phyloP scores from a whole-genome alignment of 495 filamentous ascomycete genomes.

The Lasiosphaeria hispida region DNA sequence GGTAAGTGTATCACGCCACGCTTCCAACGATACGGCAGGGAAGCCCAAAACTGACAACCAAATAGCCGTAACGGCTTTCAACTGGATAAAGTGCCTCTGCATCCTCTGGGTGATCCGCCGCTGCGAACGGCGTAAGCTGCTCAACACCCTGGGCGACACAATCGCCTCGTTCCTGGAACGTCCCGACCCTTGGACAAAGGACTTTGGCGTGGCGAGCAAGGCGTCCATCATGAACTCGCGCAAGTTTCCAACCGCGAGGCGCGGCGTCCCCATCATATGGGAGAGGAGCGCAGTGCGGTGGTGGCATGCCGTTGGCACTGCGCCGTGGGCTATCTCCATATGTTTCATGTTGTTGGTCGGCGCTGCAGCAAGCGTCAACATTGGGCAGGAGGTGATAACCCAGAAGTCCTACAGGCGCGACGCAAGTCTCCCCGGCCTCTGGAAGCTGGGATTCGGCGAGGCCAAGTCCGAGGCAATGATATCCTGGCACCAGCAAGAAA shows the following conservation, averaged over 20 bases:
- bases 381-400: not conserved
- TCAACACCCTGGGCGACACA: not conserved
- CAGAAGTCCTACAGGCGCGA: not conserved
- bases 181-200: not conserved
- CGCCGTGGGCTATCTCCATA: not conserved
- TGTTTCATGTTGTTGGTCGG: not conserved
- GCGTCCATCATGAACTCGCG: not conserved
- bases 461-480: not conserved
- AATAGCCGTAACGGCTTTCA: conserved; percentile 1
- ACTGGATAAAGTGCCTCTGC: not conserved
- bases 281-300: not conserved
- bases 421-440: not conserved
- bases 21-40: not conserved
- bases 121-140: not conserved
- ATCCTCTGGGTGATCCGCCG: conserved; percentile 4
- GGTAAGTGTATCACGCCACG: not conserved
- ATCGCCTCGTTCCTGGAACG: not conserved
- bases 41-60: not conserved
- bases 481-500: not conserved
- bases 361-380: not conserved
- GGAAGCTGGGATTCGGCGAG: not conserved
- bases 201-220: conserved; percentile 1
- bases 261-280: not conserved
- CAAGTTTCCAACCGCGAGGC: not conserved
- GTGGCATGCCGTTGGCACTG: not conserved